A percentile compares a stretch with the other conserved stretches of the same genome.
These are phyloP conservation scores for Tulasnella sp. DNA, from an alignment of 768 basidiomycete species.

Conservation along the genomic window DNA sequence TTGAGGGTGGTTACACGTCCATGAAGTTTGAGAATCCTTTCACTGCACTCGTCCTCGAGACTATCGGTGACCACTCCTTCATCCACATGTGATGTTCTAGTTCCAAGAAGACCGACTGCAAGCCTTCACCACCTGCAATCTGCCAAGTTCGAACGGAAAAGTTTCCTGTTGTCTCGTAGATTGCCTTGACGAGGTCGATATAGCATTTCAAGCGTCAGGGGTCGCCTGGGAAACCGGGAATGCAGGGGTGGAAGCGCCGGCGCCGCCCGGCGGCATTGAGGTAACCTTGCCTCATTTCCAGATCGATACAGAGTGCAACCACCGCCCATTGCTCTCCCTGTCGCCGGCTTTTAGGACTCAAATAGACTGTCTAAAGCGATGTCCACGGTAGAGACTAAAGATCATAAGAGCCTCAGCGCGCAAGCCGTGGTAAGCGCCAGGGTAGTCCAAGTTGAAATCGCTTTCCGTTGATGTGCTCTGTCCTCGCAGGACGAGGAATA, in stretches of 20 bases:
- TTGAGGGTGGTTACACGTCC: no score
- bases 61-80: no score
- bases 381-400: not conserved
- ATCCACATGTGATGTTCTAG: no score
- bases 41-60: no score
- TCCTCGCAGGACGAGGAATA: not conserved
- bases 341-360: rapidly evolving
- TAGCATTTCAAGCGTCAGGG: no score
- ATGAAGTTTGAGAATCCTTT: no score
- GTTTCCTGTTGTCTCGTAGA: no score
- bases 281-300: not conserved
- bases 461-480: not conserved
- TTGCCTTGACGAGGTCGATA: no score
- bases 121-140: no score
- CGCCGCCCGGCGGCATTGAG: not conserved
- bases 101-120: no score
- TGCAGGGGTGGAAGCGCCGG: not conserved
- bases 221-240: no score
- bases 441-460: not conserved
- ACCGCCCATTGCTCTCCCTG: not conserved
- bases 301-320: not conserved
- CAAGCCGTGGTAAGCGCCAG: not conserved
- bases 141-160: no score
- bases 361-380: not conserved
- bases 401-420: not conserved